These are phyloP conservation scores for Licmophora abbreviata DNA, from an alignment of 108 stramenopile species.

Conservation along the genomic window DNA sequence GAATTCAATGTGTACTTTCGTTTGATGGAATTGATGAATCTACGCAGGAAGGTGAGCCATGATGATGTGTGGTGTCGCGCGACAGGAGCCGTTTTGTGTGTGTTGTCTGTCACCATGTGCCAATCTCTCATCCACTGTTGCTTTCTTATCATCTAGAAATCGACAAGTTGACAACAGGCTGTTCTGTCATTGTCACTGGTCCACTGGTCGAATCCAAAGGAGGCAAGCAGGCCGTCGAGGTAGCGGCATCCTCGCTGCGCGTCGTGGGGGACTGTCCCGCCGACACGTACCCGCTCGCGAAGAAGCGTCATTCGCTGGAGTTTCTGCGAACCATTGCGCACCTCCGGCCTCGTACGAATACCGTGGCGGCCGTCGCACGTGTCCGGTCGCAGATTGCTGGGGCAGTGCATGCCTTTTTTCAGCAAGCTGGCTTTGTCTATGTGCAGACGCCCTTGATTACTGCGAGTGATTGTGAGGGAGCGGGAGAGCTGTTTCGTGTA, in stretches of 20 bases:
- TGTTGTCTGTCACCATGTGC: too few species aligned
- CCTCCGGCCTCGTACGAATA: conserved; percentile 95
- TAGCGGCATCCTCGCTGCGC: conserved; percentile 67
- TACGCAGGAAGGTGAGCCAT: conserved; percentile 45
- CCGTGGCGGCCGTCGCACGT: conserved; percentile 91
- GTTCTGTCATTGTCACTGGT: conserved; percentile 84
- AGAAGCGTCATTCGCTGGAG: conserved; percentile 96
- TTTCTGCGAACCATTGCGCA: conserved; percentile 95
- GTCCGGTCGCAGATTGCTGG: conserved; percentile 86
- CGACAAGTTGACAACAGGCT: conserved; percentile 84
- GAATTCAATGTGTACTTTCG: conserved; percentile 85
- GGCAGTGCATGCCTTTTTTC: conserved; percentile 88
- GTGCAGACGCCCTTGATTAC: conserved; percentile 98
- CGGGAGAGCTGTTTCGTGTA: conserved; percentile 98
- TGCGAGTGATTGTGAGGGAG: conserved; percentile 97
- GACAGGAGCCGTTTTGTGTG: too few species aligned
- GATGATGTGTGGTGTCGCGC: too few species aligned
- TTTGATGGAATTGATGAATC: conserved; percentile 60
- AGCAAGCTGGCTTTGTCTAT: conserved; percentile 84
- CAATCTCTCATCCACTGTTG: too few species aligned
- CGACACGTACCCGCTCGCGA: conserved; percentile 95
- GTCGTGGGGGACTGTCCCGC: conserved; percentile 88
- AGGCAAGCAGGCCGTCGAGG: conserved; percentile 89
- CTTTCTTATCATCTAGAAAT: too few species aligned
- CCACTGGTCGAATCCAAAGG: conserved; percentile 67